A percentile compares a stretch with the other conserved stretches of the same genome.
Evolutionary conservation across 2,329 filamentous ascomycete genomes (phyloP).

Genomic region (Cladorrhinum sp.): DNA sequence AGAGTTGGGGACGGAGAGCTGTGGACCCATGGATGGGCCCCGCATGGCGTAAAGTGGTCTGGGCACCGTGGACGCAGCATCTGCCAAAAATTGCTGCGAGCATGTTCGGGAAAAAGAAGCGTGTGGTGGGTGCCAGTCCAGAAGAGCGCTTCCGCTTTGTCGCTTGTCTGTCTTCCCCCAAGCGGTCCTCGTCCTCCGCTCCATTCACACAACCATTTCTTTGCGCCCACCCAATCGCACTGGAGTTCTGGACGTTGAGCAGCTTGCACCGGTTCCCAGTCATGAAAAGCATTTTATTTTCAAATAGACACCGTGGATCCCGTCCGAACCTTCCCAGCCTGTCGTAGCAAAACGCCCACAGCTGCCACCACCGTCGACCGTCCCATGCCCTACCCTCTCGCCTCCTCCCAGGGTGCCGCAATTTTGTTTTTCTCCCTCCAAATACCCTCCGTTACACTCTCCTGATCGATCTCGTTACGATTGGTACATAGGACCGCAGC

Average conservation of each 20-base stretch:
- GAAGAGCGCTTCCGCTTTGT: slow-evolving; percentile 20
- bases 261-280: slow-evolving; percentile 12
- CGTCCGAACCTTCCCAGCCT: slow-evolving; percentile 16
- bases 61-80: slow-evolving; percentile 1
- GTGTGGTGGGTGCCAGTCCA: slow-evolving; percentile 16
- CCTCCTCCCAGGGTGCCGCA: slow-evolving; percentile 9
- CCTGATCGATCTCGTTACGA: slow-evolving; percentile 5
- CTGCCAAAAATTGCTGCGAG: slow-evolving; percentile 28
- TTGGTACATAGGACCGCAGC: slow-evolving; percentile 9
- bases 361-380: neutral
- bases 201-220: slow-evolving; percentile 18
- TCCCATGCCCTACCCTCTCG: slow-evolving; percentile 4
- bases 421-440: neutral
- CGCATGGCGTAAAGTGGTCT: slow-evolving; percentile 11
- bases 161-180: slow-evolving; percentile 12
- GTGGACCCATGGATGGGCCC: slow-evolving; percentile 7
- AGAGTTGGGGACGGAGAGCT: slow-evolving; percentile 6
- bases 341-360: slow-evolving; percentile 13
- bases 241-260: slow-evolving; percentile 4
- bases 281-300: slow-evolving; percentile 21
- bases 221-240: slow-evolving; percentile 10
- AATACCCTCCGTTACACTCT: neutral
- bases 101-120: slow-evolving; percentile 23
- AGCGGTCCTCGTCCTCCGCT: slow-evolving; percentile 18
- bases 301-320: slow-evolving; percentile 19